Percentiles rank a stretch among this genome's conserved stretches.
Evolutionary conservation across 2,329 filamentous ascomycete species (phyloP).

Genomic region (Chrysoporthe cubensis): DNA sequence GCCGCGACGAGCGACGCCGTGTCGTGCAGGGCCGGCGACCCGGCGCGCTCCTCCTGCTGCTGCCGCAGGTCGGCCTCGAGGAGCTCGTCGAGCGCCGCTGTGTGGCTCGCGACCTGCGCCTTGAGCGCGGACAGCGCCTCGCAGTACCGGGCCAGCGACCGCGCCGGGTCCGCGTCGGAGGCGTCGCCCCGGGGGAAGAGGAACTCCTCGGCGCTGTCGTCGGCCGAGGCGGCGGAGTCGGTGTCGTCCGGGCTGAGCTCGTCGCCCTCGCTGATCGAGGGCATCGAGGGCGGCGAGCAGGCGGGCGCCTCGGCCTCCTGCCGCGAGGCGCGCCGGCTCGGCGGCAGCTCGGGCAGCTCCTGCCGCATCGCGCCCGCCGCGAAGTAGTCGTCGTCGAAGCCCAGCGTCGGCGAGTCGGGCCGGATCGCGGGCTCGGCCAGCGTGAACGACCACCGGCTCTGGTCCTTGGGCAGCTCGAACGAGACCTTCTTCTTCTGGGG

Average conservation of each 20-base stretch:
- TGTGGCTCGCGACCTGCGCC: conserved; percentile 53
- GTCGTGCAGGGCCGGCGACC: conserved; percentile 18
- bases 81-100: conserved; percentile 50
- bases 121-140: conserved; percentile 52
- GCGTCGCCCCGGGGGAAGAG: conserved; percentile 36
- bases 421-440: conserved; percentile 54
- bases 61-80: conserved; percentile 30
- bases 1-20: conserved; percentile 12
- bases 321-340: conserved; percentile 25
- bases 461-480: conserved; percentile 45
- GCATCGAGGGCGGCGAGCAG: conserved; percentile 27
- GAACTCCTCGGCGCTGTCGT: conserved; percentile 37
- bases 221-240: conserved; percentile 20
- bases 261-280: conserved; percentile 29
- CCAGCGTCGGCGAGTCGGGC: conserved; percentile 64
- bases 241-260: conserved; percentile 22
- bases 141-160: conserved; percentile 54
- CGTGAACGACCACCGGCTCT: conserved; percentile 37
- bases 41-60: background rate
- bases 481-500: conserved; percentile 47
- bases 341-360: conserved; percentile 35
- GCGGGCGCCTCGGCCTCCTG: conserved; percentile 22
- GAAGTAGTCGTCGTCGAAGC: conserved; percentile 52
- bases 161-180: conserved; percentile 31
- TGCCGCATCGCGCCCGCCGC: conserved; percentile 32